Conservation (phyloP, 148 eudicot genomes). For the Rhododendron griersonianum region DNA sequence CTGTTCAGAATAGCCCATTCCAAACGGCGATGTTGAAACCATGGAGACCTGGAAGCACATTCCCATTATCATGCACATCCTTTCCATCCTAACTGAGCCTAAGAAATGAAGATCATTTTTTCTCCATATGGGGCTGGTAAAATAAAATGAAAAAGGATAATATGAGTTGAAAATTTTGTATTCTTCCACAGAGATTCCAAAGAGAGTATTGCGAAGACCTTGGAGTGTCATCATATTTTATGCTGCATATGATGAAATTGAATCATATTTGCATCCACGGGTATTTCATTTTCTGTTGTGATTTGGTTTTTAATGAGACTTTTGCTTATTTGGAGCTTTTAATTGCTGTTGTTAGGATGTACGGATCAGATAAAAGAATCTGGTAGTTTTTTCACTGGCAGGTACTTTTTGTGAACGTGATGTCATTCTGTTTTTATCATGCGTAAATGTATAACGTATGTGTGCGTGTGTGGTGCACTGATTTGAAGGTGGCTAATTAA, state of each 20-base stretch:
- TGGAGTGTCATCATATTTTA: neutral
- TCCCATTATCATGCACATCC: neutral
- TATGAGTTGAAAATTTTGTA: neutral
- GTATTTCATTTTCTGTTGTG: neutral
- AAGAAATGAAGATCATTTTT: neutral
- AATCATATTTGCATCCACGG: neutral
- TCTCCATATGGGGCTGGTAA: neutral
- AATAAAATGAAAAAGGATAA: neutral
- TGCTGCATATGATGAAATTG: neutral
- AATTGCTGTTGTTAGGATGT: slow-evolving; percentile 39
- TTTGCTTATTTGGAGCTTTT: neutral
- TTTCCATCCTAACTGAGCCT: neutral
- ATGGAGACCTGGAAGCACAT: neutral
- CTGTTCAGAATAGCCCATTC: neutral
- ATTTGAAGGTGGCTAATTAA: slow-evolving; percentile 12
- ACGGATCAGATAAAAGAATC: slow-evolving; percentile 60
- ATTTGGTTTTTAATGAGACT: neutral
- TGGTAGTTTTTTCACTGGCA: slow-evolving; percentile 78
- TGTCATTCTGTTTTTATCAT: neutral
- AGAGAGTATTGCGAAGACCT: neutral
- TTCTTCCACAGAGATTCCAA: neutral
- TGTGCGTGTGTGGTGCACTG: neutral
- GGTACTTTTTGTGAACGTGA: slow-evolving; percentile 32
- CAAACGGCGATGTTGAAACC: neutral
- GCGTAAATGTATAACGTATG: neutral